These are phyloP conservation scores for Strobilomyces confusus DNA, from an alignment of 768 basidiomycete species.

Conservation along the genomic window DNA sequence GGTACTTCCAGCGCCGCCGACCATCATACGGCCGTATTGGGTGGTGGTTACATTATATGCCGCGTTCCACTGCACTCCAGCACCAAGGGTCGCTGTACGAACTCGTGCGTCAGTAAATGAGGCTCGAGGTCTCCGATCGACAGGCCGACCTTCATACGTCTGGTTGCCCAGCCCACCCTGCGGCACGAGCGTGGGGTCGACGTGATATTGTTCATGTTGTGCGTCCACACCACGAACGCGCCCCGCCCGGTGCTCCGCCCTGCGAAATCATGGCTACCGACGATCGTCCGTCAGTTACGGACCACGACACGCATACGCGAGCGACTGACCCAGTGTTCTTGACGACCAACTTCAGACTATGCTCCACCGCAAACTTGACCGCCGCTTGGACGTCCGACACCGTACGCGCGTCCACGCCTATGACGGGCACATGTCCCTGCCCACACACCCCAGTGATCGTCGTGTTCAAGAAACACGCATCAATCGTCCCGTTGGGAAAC, in stretches of 20 bases:
- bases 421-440: constrained; percentile 19
- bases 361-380: constrained; percentile 17
- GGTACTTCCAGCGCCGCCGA: constrained; percentile 35
- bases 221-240: constrained; percentile 40
- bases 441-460: constrained; percentile 16
- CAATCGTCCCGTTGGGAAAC: constrained; percentile 44
- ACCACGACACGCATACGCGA: not conserved
- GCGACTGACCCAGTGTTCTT: constrained; percentile 23
- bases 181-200: constrained; percentile 24
- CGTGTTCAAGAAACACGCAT: constrained; percentile 34
- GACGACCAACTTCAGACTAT: constrained; percentile 17
- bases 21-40: constrained; percentile 34
- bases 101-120: not conserved
- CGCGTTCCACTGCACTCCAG: constrained; percentile 46
- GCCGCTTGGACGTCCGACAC: constrained; percentile 18
- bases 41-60: constrained; percentile 36
- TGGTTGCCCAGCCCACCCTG: constrained; percentile 24
- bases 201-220: constrained; percentile 25
- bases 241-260: constrained; percentile 38
- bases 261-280: constrained; percentile 34
- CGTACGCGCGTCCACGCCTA: constrained; percentile 19
- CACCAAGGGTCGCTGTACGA: constrained; percentile 32
- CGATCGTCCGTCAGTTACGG: not conserved
- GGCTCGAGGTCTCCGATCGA: not conserved
- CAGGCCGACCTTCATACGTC: not conserved